phyloP scores from a whole-genome alignment of 345 rosid species.

The Rhizophora mangle region DNA sequence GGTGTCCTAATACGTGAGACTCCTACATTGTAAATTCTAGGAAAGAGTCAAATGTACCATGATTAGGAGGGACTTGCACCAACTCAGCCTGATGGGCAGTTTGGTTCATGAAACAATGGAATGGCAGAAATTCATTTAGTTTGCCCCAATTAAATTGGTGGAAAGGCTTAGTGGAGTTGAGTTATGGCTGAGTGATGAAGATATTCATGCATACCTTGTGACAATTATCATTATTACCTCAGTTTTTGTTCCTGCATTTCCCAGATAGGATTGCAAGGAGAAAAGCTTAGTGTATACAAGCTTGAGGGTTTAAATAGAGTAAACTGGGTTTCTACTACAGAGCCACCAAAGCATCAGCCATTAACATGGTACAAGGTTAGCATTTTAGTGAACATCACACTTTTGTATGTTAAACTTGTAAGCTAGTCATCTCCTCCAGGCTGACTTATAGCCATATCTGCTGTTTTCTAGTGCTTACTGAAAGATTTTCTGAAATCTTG shows the following conservation, averaged over 20 bases:
- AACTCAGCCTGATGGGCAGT: too few species aligned
- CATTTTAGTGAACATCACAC: background rate
- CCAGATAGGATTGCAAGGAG: slow-evolving; percentile 84
- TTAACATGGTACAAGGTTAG: slow-evolving; percentile 94
- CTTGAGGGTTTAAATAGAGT: slow-evolving; percentile 41
- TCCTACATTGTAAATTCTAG: too few species aligned
- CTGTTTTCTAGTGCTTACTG: too few species aligned
- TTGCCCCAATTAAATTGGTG: too few species aligned
- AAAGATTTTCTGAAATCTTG: slow-evolving; percentile 9
- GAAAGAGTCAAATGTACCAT: too few species aligned
- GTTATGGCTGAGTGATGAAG: background rate
- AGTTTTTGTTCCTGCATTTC: slow-evolving; percentile 15
- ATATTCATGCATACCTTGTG: background rate
- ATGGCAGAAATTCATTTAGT: too few species aligned
- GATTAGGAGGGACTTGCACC: too few species aligned
- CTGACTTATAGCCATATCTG: background rate
- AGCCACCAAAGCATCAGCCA: slow-evolving; percentile 68
- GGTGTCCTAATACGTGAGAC: too few species aligned
- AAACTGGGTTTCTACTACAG: slow-evolving; percentile 63
- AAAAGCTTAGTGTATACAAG: slow-evolving; percentile 58
- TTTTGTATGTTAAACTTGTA: background rate
- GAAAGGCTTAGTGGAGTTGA: too few species aligned
- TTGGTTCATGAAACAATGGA: too few species aligned
- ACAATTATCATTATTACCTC: slow-evolving; percentile 2
- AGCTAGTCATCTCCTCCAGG: background rate